phyloP scores from a whole-genome alignment of 2,329 filamentous ascomycete species.

The Cordyceps fumosorosea region DNA sequence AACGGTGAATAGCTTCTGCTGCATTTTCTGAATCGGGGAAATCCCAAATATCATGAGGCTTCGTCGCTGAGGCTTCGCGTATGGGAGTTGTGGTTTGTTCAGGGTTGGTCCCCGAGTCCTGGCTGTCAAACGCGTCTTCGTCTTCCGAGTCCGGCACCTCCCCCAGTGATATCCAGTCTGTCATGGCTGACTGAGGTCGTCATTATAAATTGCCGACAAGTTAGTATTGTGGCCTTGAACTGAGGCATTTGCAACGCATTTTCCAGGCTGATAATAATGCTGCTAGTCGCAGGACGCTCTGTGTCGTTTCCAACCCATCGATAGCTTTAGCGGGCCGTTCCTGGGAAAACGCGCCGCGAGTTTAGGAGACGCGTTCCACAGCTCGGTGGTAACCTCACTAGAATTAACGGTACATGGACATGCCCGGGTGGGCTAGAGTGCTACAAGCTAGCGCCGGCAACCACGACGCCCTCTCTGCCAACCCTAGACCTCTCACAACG shows the following conservation, averaged over 20 bases:
- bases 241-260: neutral
- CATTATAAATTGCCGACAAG: slow-evolving; percentile 14
- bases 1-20: neutral
- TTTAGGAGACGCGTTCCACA: slow-evolving; percentile 2
- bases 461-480: neutral
- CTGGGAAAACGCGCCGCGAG: slow-evolving; percentile 4
- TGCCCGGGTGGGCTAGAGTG: too few species aligned
- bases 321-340: slow-evolving; percentile 4
- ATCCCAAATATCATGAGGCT: slow-evolving; percentile 28
- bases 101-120: slow-evolving; percentile 20
- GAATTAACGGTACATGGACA: neutral
- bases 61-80: neutral
- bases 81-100: slow-evolving; percentile 9
- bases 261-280: neutral
- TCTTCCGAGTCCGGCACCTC: slow-evolving; percentile 47
- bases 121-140: slow-evolving; percentile 36
- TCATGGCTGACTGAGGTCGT: slow-evolving; percentile 28
- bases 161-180: slow-evolving; percentile 43
- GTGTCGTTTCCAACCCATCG: neutral
- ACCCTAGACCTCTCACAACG: neutral
- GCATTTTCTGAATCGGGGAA: slow-evolving; percentile 28
- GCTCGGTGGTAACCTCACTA: neutral
- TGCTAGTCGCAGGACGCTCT: neutral
- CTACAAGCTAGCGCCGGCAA: too few species aligned
- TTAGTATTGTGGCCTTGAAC: neutral